Evolutionary conservation across 805 yeast genomes (phyloP), one percentile per base, ranked within the genome.

Genomic region (Zygosaccharomyces gambellarensis): DNA sequence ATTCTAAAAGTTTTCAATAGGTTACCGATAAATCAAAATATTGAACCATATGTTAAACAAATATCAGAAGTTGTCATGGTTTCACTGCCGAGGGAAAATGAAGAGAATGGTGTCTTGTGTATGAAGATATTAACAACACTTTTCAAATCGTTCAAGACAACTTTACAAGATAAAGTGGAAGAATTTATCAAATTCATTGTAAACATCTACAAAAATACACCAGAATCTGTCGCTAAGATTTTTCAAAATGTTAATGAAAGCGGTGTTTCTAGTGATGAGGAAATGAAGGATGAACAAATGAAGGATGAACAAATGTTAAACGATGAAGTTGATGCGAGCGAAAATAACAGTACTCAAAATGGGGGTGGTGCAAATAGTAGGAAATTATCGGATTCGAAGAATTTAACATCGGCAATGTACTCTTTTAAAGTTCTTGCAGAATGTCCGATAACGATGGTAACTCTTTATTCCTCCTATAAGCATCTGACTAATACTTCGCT

Each of bases 401-500:
- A 77, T 2, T 72, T 90, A 47, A 77, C 77, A 39, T 79, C 77
- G 53, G 85, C 96, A 4, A 78, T 87, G 78, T 75, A 67, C 55
- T 90, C 97, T 1, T 92, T 94, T 75, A 90, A 90, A 64, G 88
- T 92, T 11, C 76, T 94, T 51, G 87, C 96, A 0, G 99, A 94
- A 66, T 90, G 98, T 64, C 99, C 99, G 8, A 92, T 94, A 36
- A 90, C 96, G 3, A 86, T 94, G 83, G 99, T 94, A 3, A 82
- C 96, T 6, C 73, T 95, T 46, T 89, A 88, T 60, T 87, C 96
- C 1, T 82, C 96, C 0, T 90, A 90, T 70, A 88, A 90, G 63
- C 81, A 80, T 31, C 69, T 89, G 46, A 87, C 86, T 1, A 79
- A 80, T 42, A 71, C 85, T 0, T 81, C 92, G 3, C 73, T 94